Evolutionary conservation across 2,329 filamentous ascomycete genomes (phyloP).

Genomic region (Fusarium sp.): DNA sequence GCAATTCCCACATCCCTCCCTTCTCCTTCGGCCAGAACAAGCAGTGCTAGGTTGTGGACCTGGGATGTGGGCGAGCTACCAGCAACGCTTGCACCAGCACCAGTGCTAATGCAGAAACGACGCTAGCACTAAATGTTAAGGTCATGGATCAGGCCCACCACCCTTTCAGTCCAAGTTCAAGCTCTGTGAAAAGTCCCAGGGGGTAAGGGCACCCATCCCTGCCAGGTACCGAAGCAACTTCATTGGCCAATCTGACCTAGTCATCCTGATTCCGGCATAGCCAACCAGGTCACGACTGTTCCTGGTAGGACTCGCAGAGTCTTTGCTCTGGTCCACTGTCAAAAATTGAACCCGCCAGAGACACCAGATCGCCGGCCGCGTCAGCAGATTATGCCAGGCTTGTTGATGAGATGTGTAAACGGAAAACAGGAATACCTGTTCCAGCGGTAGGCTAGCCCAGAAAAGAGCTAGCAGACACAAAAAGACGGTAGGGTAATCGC

Average conservation of each 20-base stretch:
- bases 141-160: conserved; percentile 28
- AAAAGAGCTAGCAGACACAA: conserved; percentile 13
- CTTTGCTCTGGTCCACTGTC: conserved; percentile 8
- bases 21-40: conserved; percentile 15
- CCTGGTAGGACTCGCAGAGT: conserved; percentile 17
- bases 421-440: conserved; percentile 19
- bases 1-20: conserved; percentile 21
- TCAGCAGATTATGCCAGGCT: conserved; percentile 32
- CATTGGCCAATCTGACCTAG: conserved; percentile 37
- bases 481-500: conserved; percentile 13
- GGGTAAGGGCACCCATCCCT: conserved; percentile 33
- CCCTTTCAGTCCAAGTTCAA: conserved; percentile 38
- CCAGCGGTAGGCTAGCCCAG: conserved; percentile 25
- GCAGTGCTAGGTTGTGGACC: conserved; percentile 25
- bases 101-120: conserved; percentile 36
- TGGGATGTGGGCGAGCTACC: conserved; percentile 30
- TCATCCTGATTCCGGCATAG: conserved; percentile 12
- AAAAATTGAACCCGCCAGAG: conserved; percentile 14
- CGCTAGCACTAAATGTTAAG: conserved; percentile 12
- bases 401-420: conserved; percentile 13
- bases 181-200: conserved; percentile 19
- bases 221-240: conserved; percentile 40
- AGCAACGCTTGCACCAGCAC: conserved; percentile 32
- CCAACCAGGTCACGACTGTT: conserved; percentile 15
- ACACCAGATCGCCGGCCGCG: conserved; percentile 41